Evolutionary conservation across 2,329 filamentous ascomycete genomes (phyloP).

Genomic region (Arthroderma sp.): DNA sequence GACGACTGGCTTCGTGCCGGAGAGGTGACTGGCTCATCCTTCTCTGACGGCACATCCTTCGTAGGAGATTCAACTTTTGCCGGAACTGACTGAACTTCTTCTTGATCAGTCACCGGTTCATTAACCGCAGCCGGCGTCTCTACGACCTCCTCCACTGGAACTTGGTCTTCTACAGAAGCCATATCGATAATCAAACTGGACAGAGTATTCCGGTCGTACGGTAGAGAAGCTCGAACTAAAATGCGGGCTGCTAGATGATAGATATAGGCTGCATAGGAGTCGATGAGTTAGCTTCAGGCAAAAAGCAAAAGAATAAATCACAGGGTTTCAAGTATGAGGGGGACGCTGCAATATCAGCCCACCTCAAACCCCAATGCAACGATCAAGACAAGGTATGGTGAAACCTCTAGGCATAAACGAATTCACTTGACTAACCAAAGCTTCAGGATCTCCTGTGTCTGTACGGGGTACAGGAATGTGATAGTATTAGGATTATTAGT

Average conservation of each 20-base stretch:
- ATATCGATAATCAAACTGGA: background rate
- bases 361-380: background rate
- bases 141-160: constrained; percentile 19
- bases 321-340: background rate
- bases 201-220: background rate
- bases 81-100: background rate
- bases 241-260: background rate
- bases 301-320: background rate
- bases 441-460: background rate
- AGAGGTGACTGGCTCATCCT: background rate
- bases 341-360: background rate
- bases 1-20: constrained; percentile 1
- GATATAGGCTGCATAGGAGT: background rate
- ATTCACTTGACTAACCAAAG: background rate
- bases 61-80: constrained; percentile 15
- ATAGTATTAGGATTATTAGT: constrained; percentile 1
- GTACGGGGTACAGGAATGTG: background rate
- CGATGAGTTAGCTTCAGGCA: background rate
- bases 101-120: background rate
- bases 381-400: background rate
- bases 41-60: constrained; percentile 19
- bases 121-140: background rate
- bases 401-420: background rate
- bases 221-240: background rate
- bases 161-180: constrained; percentile 24